These are phyloP conservation scores for Talaromyces ruber DNA, from an alignment of 495 filamentous ascomycete genomes.

Conservation along the genomic window DNA sequence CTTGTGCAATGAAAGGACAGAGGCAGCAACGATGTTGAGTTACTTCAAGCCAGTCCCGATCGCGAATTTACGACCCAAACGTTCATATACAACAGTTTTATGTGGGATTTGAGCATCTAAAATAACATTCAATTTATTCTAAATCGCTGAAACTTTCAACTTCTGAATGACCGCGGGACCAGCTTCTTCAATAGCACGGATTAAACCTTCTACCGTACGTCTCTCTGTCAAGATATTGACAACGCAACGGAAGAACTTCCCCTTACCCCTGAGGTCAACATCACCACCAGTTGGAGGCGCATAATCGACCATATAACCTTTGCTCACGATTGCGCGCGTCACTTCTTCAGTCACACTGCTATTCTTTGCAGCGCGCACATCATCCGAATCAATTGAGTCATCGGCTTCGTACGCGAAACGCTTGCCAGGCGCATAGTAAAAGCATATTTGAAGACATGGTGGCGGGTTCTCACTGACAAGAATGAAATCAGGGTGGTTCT, in stretches of 20 bases:
- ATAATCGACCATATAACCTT: conserved; percentile 93
- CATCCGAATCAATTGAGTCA: conserved; percentile 24
- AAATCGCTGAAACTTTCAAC: conserved; percentile 13
- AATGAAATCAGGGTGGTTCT: conserved; percentile 47
- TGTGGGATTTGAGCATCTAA: too few species aligned
- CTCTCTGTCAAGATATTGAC: conserved; percentile 67
- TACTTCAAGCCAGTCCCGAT: too few species aligned
- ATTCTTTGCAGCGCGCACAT: conserved; percentile 48
- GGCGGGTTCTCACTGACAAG: conserved; percentile 69
- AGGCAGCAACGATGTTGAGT: too few species aligned
- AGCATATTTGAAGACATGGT: conserved; percentile 91
- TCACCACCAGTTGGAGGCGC: conserved; percentile 53
- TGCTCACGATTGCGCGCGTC: conserved; percentile 51
- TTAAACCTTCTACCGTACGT: conserved; percentile 68
- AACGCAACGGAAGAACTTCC: conserved; percentile 83
- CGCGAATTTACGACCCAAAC: too few species aligned
- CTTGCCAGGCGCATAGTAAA: conserved; percentile 66
- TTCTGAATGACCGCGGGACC: conserved; percentile 40
- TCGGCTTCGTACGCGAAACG: conserved; percentile 30
- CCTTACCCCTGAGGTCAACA: conserved; percentile 44
- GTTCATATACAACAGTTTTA: too few species aligned
- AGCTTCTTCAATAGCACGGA: conserved; percentile 62
- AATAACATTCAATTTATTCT: background rate
- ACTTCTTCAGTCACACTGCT: conserved; percentile 61
- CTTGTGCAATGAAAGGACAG: too few species aligned